Base-by-base conservation (phyloP, 306 rosid species). In the Cicer bijugum region DNA sequence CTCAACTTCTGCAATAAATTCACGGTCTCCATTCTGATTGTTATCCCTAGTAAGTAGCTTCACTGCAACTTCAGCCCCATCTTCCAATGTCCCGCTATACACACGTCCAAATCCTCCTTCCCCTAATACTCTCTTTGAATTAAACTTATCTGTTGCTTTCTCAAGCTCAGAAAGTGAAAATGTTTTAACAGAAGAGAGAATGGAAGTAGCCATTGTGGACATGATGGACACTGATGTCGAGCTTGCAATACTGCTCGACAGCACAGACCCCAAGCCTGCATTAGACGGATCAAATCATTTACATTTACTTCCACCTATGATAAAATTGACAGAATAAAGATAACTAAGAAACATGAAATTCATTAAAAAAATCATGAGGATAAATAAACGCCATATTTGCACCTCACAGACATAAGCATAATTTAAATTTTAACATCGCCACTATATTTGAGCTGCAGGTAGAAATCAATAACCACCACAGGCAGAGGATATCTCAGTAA, bases 101-200 rank as follows among this genome's bases (percentile, higher is more conserved):
- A 93, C 98, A 56, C 96, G 88, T 51, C 98, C 97, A 89, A 93
- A 93, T 77, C 98, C 98, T 72, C 98, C 98, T 89, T 90, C 98
- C 58, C 98, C 98, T 70, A 93, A 78, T 72, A 93, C 75, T 79
- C 93, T 82, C 86, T 85, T 87, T 48, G 96, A 86, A 78, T 81
- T 90, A 78, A 93, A 93, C 75, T 86, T 90, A 59, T 86, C 85
- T 35, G 98, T 93, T 65, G 98, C 97, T 81, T 86, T 89, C 84
- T 90, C 98, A 74, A 93, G 81, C 83, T 89, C 98, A 1, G 96
- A 77, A 69, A 86, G 87, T 8, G 89, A 38, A 83, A 93, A 93
- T 42, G 93, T 87, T 86, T 84, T 93, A 53, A 87, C 93, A 77
- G 98, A 90, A 77, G 98, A 90, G 68, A 82, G 96, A 80, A 93